Conservation (phyloP, 148 eudicot species). For the Persicaria tinctoria region DNA sequence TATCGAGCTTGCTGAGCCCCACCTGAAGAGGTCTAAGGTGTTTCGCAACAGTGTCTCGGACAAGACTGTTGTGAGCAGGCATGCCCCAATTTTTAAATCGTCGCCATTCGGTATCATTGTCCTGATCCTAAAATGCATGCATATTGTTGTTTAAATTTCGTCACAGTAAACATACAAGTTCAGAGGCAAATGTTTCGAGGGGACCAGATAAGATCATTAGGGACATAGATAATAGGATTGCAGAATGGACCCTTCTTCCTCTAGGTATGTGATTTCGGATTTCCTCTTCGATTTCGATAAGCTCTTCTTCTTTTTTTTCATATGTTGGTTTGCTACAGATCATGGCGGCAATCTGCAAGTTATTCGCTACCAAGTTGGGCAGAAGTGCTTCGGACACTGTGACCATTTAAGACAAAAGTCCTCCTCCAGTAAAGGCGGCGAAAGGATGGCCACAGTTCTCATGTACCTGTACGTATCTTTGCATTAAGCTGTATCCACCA, state of each 20-base stretch:
- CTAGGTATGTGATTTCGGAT: slow-evolving; percentile 36
- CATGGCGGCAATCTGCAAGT: slow-evolving; percentile 93
- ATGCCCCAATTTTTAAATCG: background rate
- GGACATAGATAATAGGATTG: slow-evolving; percentile 76
- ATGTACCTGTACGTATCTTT: slow-evolving; percentile 75
- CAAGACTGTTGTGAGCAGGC: slow-evolving; percentile 76
- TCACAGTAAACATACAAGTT: slow-evolving; percentile 81
- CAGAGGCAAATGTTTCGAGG: slow-evolving; percentile 70
- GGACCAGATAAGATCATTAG: slow-evolving; percentile 67
- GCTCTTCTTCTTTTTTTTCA: background rate
- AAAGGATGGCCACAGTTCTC: slow-evolving; percentile 84
- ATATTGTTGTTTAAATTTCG: background rate
- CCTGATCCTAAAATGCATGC: background rate
- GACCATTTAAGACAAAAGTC: slow-evolving; percentile 70
- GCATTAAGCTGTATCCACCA: too few relatives aligned
- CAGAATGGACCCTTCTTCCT: slow-evolving; percentile 82
- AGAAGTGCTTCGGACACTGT: slow-evolving; percentile 77
- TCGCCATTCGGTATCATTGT: background rate
- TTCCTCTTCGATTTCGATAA: background rate
- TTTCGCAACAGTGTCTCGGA: slow-evolving; percentile 65
- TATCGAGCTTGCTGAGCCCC: slow-evolving; percentile 74
- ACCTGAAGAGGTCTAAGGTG: slow-evolving; percentile 68
- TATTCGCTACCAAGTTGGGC: slow-evolving; percentile 90
- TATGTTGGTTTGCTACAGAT: slow-evolving; percentile 30
- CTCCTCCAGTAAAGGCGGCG: slow-evolving; percentile 70